Percentiles rank a stretch among this genome's conserved stretches.
Evolutionary conservation across 2,329 filamentous ascomycete genomes (phyloP).

Genomic region (Pseudogymnoascus sp.): DNA sequence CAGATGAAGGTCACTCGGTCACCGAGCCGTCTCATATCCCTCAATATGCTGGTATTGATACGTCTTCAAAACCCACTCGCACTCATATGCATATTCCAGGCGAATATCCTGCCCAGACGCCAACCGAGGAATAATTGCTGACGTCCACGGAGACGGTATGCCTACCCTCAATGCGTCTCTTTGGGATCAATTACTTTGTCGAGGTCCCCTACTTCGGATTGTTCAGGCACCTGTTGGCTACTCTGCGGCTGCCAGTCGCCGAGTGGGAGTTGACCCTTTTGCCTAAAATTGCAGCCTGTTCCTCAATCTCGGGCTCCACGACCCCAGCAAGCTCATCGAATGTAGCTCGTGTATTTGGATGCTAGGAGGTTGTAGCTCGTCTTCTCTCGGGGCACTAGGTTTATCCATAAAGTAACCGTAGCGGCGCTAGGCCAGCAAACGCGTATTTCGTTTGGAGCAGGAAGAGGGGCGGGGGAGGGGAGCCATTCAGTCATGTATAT

Average conservation of each 20-base stretch:
- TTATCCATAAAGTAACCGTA: not conserved
- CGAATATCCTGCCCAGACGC: slow-evolving; percentile 2
- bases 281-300: not conserved
- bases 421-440: not conserved
- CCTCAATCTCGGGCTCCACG: not conserved
- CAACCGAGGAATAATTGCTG: not conserved
- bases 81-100: slow-evolving; percentile 5
- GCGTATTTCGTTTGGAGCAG: not conserved
- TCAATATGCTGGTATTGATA: not conserved
- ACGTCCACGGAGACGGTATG: not conserved
- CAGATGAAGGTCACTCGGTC: not conserved
- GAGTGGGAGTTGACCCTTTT: not conserved
- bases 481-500: not conserved
- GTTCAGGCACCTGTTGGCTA: not conserved
- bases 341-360: not conserved
- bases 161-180: not conserved
- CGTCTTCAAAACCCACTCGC: not conserved
- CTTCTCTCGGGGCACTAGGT: not conserved
- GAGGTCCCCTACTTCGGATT: not conserved
- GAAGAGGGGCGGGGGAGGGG: too few species aligned
- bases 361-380: not conserved
- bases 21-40: not conserved
- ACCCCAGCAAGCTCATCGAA: not conserved
- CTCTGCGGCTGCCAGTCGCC: not conserved
- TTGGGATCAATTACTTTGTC: not conserved